Evolutionary conservation across 768 basidiomycete species (phyloP).

Genomic region (Amanita molliuscula): DNA sequence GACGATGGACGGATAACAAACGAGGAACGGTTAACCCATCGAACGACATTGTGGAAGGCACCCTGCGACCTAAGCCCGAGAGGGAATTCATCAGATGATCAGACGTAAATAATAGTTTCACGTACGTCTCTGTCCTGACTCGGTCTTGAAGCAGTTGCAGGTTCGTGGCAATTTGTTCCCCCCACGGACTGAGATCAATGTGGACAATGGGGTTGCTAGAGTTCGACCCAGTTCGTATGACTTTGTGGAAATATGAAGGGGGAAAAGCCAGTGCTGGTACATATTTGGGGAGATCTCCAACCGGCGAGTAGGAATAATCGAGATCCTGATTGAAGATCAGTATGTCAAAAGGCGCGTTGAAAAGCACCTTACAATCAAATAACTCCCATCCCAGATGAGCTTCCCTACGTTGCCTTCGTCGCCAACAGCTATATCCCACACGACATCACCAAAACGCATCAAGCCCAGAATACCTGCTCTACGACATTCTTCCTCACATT

Average conservation of each 20-base stretch:
- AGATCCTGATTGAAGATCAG: conserved; percentile 46
- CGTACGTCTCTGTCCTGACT: conserved; percentile 73
- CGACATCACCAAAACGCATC: conserved; percentile 67
- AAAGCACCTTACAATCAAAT: conserved; percentile 57
- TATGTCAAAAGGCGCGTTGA: conserved; percentile 7
- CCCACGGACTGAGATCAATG: conserved; percentile 72
- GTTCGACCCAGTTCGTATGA: conserved; percentile 53
- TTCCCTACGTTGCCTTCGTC: conserved; percentile 83
- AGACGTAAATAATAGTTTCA: background rate
- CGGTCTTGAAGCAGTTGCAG: conserved; percentile 72
- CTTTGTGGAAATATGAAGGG: conserved; percentile 84
- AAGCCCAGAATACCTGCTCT: conserved; percentile 53
- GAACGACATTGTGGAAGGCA: conserved; percentile 67
- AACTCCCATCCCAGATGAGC: conserved; percentile 82
- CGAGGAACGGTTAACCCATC: conserved; percentile 77
- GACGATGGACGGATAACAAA: conserved; percentile 53
- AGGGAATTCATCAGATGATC: conserved; percentile 6
- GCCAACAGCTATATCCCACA: conserved; percentile 81
- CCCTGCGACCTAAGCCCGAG: conserved; percentile 58
- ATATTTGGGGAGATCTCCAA: conserved; percentile 74
- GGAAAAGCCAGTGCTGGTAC: conserved; percentile 73
- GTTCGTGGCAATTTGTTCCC: conserved; percentile 62
- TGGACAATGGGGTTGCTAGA: conserved; percentile 55
- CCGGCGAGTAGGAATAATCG: conserved; percentile 69
- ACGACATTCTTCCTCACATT: conserved; percentile 74